phyloP scores from a whole-genome alignment of 345 rosid species.

The Citrus maxima region DNA sequence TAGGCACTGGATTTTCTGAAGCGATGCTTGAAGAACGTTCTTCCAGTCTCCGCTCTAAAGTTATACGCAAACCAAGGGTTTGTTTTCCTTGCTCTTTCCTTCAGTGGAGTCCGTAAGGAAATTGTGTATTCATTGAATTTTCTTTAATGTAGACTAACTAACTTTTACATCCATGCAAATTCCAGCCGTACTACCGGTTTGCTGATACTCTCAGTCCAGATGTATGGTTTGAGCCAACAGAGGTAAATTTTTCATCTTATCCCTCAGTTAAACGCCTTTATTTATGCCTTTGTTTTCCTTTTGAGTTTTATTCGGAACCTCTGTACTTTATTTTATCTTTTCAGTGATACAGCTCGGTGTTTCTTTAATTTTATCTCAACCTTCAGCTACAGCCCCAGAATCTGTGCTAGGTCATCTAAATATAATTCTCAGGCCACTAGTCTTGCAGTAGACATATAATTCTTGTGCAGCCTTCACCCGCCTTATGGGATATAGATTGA shows the following conservation, averaged over 20 bases:
- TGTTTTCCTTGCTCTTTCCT: constrained; percentile 12
- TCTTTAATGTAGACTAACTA: not conserved
- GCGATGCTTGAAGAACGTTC: constrained; percentile 81
- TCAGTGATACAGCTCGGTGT: not conserved
- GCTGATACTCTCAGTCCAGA: constrained; percentile 70
- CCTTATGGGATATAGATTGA: not conserved
- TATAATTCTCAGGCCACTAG: not conserved
- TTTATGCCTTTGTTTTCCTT: not conserved
- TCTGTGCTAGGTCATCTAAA: not conserved
- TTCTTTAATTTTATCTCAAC: not conserved
- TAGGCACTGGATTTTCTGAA: constrained; percentile 93
- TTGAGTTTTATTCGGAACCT: not conserved
- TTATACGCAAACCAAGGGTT: constrained; percentile 78
- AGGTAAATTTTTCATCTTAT: constrained; percentile 45
- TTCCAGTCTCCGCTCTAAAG: constrained; percentile 73
- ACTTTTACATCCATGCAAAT: constrained; percentile 15
- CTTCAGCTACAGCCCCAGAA: not conserved
- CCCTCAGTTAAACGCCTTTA: not conserved
- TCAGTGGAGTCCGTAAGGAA: not conserved
- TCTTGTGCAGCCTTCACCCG: not conserved
- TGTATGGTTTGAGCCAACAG: constrained; percentile 91
- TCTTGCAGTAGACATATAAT: not conserved
- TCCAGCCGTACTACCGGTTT: constrained; percentile 73
- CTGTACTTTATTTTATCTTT: not conserved
- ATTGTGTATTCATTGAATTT: not conserved